Conservation (phyloP, 176 grass and related monocot species). For the Sorghum bicolor region DNA sequence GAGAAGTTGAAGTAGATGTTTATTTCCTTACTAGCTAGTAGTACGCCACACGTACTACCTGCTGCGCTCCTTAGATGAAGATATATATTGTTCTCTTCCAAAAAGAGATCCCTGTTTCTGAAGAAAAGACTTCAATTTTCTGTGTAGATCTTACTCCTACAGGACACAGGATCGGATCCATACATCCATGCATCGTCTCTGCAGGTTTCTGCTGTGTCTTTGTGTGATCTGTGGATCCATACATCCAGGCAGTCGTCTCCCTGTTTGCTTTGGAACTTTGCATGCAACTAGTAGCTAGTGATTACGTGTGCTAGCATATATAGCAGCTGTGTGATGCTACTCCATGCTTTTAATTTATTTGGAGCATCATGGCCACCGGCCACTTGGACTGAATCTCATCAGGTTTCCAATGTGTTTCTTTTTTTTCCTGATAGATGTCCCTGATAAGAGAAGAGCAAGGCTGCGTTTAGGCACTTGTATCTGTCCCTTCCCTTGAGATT, state of each 20-base stretch:
- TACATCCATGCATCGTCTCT: background rate
- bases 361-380: conserved; percentile 5
- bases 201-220: background rate
- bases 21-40: too few relatives aligned
- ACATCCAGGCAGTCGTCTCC: conserved; percentile 28
- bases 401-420: conserved; percentile 5
- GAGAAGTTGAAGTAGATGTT: too few relatives aligned
- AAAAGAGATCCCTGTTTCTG: conserved; percentile 5
- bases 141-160: conserved; percentile 20
- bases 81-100: background rate
- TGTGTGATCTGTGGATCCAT: conserved; percentile 14
- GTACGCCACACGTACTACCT: too few relatives aligned
- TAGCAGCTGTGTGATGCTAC: background rate
- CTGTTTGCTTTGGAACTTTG: conserved; percentile 56
- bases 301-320: conserved; percentile 40
- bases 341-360: background rate
- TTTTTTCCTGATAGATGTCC: background rate
- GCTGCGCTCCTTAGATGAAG: too few relatives aligned
- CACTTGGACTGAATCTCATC: conserved; percentile 21
- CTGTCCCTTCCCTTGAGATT: conserved; percentile 19
- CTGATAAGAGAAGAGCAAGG: background rate
- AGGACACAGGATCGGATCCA: background rate
- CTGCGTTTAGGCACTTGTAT: background rate
- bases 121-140: background rate
- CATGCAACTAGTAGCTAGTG: conserved; percentile 31